These are phyloP conservation scores for Saccharomyces uvarum DNA, from an alignment of 1,139 yeast genomes.

Conservation along the genomic window DNA sequence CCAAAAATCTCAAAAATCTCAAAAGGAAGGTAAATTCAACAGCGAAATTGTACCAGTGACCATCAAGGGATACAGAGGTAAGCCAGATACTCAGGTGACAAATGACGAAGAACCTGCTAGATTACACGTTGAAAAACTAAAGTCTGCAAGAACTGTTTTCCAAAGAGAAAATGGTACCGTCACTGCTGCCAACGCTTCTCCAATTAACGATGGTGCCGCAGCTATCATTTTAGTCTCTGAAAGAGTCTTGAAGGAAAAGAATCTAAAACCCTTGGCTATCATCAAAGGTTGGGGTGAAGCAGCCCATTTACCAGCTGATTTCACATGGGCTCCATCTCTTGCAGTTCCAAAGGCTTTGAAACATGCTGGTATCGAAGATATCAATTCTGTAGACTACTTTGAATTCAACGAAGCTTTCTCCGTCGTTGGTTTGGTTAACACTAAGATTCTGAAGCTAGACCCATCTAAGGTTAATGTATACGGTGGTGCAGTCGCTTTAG, in stretches of 20 bases:
- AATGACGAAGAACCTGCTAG: constrained; percentile 67
- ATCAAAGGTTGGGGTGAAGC: constrained; percentile 97
- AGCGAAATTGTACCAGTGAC: constrained; percentile 79
- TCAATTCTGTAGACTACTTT: constrained; percentile 48
- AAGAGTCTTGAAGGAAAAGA: constrained; percentile 71
- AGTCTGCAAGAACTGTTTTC: constrained; percentile 85
- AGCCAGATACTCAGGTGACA: constrained; percentile 68
- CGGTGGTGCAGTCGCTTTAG: constrained; percentile 97
- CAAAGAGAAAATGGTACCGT: constrained; percentile 86
- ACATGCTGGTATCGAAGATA: constrained; percentile 58
- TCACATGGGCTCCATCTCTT: constrained; percentile 88
- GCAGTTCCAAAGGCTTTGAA: constrained; percentile 93
- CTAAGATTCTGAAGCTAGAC: constrained; percentile 61
- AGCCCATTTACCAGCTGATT: constrained; percentile 86
- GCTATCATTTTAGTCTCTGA: constrained; percentile 84
- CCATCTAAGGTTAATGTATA: constrained; percentile 75
- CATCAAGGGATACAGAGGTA: constrained; percentile 85
- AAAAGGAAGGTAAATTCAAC: constrained; percentile 68
- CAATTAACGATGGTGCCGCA: constrained; percentile 95
- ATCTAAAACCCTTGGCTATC: constrained; percentile 79
- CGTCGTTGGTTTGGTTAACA: constrained; percentile 88
- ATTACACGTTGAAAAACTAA: constrained; percentile 67
- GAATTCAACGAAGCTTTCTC: constrained; percentile 97
- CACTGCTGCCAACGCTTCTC: constrained; percentile 94
- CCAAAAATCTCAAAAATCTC: constrained; percentile 74